Conservation (phyloP, 164 flowering plant genomes). For the Paratinospora sagittata region DNA sequence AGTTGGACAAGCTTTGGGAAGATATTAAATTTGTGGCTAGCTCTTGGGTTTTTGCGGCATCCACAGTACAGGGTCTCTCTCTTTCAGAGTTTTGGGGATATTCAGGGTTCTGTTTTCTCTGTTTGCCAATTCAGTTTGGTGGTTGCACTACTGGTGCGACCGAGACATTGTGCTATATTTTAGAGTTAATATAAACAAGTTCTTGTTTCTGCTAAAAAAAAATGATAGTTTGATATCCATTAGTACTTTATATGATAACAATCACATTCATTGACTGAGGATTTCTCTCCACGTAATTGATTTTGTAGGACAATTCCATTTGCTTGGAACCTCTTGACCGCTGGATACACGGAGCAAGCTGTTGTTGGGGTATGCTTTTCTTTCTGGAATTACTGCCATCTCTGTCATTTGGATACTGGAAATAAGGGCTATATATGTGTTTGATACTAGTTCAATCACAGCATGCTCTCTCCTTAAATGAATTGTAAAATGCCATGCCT, state of each 20-base stretch:
- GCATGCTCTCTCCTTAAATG: not conserved
- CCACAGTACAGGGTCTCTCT: too few relatives aligned
- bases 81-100: too few relatives aligned
- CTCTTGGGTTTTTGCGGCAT: too few relatives aligned
- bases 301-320: slow-evolving; percentile 89
- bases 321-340: slow-evolving; percentile 92
- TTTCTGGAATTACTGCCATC: not conserved
- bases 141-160: too few relatives aligned
- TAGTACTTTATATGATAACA: not conserved
- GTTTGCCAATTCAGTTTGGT: too few relatives aligned
- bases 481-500: not conserved
- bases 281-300: slow-evolving; percentile 5
- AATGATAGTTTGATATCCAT: not conserved
- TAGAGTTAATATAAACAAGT: too few relatives aligned
- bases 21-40: too few relatives aligned
- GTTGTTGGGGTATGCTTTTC: slow-evolving; percentile 59
- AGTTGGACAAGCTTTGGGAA: too few relatives aligned
- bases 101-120: too few relatives aligned
- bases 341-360: slow-evolving; percentile 82
- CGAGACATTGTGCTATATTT: too few relatives aligned
- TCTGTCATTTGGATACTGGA: not conserved
- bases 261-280: not conserved
- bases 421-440: not conserved
- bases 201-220: too few relatives aligned
- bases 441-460: not conserved